Conservation (phyloP, 225 moss, liverwort and hornwort genomes). For the Takakia lepidozioides region DNA sequence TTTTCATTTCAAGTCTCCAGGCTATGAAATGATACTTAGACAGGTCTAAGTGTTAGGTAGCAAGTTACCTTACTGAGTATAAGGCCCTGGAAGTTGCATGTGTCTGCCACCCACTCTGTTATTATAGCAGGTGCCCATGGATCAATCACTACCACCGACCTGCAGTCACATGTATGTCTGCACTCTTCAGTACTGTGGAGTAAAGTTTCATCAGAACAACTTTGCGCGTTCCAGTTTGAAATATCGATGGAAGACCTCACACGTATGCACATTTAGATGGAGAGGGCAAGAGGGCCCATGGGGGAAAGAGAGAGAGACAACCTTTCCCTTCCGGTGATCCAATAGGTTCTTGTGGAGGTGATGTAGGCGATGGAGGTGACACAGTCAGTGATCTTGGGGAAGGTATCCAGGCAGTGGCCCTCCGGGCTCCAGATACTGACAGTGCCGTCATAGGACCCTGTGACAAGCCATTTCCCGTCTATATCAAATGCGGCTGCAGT, state of each 20-base stretch:
- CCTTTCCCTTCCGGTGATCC: conserved; percentile 57
- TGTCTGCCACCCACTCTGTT: conserved; percentile 64
- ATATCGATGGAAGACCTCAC: no score
- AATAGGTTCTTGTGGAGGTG: conserved; percentile 54
- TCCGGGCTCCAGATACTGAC: conserved; percentile 75
- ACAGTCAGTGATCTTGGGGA: conserved; percentile 43
- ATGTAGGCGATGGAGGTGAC: conserved; percentile 69
- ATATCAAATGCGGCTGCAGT: conserved; percentile 52
- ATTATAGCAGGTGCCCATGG: conserved; percentile 51
- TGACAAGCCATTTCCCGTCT: conserved; percentile 57
- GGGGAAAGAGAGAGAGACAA: conserved; percentile 1
- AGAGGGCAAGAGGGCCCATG: no score
- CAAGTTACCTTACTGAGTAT: conserved; percentile 24
- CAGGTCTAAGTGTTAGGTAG: background rate
- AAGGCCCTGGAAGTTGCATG: conserved; percentile 34
- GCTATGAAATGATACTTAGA: background rate
- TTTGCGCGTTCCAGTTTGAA: no score
- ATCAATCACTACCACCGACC: conserved; percentile 62
- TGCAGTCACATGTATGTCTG: no score
- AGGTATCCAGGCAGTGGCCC: conserved; percentile 64
- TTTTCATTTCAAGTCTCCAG: no score
- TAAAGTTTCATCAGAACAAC: no score
- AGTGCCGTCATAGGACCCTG: conserved; percentile 68
- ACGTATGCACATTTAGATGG: no score
- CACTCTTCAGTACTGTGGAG: no score